These are phyloP conservation scores for Rhinocladiella mackenziei DNA, from an alignment of 2,329 filamentous ascomycete species.

Conservation along the genomic window DNA sequence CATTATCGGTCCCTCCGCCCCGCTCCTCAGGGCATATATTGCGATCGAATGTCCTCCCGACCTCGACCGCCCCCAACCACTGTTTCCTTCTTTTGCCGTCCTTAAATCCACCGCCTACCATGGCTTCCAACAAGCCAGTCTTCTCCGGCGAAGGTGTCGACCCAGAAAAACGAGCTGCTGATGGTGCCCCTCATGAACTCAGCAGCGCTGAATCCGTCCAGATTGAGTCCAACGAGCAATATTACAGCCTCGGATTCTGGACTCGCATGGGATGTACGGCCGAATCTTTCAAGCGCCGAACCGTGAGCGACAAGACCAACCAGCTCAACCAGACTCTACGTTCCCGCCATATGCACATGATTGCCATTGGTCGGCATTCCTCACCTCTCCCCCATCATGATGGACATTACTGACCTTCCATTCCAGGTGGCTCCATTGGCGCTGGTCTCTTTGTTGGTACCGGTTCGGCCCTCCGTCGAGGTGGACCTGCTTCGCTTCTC, in stretches of 20 bases:
- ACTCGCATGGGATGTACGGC: conserved; percentile 39
- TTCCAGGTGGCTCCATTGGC: conserved; percentile 38
- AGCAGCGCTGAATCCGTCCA: not conserved
- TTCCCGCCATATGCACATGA: conserved; percentile 83
- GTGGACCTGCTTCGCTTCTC: conserved; percentile 71
- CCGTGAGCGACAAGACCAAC: conserved; percentile 16
- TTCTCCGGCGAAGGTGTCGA: not conserved
- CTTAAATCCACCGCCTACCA: not conserved
- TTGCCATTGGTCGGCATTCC: conserved; percentile 67
- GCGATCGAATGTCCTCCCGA: too few species aligned
- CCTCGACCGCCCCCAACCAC: too few species aligned
- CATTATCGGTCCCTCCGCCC: too few species aligned
- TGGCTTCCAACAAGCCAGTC: conserved; percentile 3
- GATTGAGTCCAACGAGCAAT: not conserved
- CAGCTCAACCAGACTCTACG: conserved; percentile 15
- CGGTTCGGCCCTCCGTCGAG: conserved; percentile 63
- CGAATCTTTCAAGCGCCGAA: conserved; percentile 39
- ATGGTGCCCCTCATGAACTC: not conserved
- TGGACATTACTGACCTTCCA: conserved; percentile 1
- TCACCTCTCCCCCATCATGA: too few species aligned
- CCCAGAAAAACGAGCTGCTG: conserved; percentile 1
- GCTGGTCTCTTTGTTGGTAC: conserved; percentile 85
- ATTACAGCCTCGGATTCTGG: conserved; percentile 31
- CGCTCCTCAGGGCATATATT: too few species aligned
- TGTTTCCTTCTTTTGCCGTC: not conserved